These are phyloP conservation scores for Truncatella angustata DNA, from an alignment of 2,329 filamentous ascomycete species.

Conservation along the genomic window DNA sequence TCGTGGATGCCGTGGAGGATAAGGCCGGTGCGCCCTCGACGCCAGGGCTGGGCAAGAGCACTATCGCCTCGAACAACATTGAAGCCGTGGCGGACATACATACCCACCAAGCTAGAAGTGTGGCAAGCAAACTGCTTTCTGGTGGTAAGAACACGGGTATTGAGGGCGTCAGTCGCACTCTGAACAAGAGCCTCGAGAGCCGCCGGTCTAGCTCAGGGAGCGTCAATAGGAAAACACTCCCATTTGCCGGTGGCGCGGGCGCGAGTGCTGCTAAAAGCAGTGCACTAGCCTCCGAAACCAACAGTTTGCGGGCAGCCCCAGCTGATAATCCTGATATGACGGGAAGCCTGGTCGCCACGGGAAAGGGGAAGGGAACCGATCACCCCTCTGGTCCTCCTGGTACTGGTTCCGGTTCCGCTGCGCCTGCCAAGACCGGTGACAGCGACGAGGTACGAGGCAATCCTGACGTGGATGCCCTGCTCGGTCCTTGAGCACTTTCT, in stretches of 20 bases:
- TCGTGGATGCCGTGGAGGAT: slow-evolving; percentile 91
- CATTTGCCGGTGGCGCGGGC: slow-evolving; percentile 45
- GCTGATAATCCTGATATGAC: slow-evolving; percentile 25
- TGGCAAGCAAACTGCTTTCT: slow-evolving; percentile 35
- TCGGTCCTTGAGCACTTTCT: slow-evolving; percentile 45
- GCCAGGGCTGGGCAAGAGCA: slow-evolving; percentile 86
- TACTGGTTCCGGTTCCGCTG: no score
- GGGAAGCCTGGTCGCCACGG: background rate
- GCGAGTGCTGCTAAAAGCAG: slow-evolving; percentile 43
- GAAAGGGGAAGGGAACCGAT: slow-evolving; percentile 15
- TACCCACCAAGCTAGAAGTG: slow-evolving; percentile 41
- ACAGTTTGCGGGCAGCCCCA: slow-evolving; percentile 51
- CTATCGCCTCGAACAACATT: slow-evolving; percentile 82
- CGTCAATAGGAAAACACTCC: slow-evolving; percentile 69
- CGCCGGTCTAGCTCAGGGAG: slow-evolving; percentile 77
- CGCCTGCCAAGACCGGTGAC: no score
- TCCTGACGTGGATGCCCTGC: slow-evolving; percentile 46
- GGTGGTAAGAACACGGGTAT: slow-evolving; percentile 51
- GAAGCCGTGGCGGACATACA: slow-evolving; percentile 77
- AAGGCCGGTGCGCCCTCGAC: slow-evolving; percentile 90
- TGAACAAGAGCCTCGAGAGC: slow-evolving; percentile 87
- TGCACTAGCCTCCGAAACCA: slow-evolving; percentile 56
- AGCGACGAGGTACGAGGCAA: slow-evolving; percentile 50
- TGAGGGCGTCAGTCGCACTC: slow-evolving; percentile 71
- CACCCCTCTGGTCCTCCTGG: slow-evolving; percentile 6